Evolutionary conservation across 2,329 filamentous ascomycete genomes (phyloP), one percentile per base, ranked within the genome.

Genomic region (Epichloe sp.): DNA sequence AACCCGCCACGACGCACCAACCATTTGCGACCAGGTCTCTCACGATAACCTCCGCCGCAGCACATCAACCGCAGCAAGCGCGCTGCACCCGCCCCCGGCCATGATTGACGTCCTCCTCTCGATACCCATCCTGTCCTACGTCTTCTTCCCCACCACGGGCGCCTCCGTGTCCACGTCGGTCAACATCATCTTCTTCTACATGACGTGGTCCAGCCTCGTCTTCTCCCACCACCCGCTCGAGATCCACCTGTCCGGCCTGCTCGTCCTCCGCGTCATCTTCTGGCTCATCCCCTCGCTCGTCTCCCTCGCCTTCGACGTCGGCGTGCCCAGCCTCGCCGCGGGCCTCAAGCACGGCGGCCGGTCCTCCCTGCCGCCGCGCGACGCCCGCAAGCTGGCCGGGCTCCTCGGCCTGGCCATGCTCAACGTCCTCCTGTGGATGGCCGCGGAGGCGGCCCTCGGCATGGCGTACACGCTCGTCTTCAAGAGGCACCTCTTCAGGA

Each of bases 141-240:
- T 86, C 59, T 71, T 82, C 47, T 75, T 79, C 19, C 78, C 80
- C 2, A 71, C 76, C 45, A 64, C 81, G 52, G 52, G 50, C 3
- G 77, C 79, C 6, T 84, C 85, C 6, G 89, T 85, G 71, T 83
- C 75, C 14, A 91, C 88, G 1, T 89, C 83, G 1, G 73, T 95
- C 56, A 95, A 93, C 65, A 70, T 95, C 23, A 71, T 94, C 55
- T 90, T 95, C 72, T 93, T 95, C 68, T 91, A 89, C 65, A 78
- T 95, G 71, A 91, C 87, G 58, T 95, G 89, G 89, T 81, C 82
- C 5, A 91, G 87, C 0, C 76, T 96, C 35, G 80, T 94, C 40
- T 72, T 91, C 3, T 85, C 85, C 6, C 85, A 94, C 60, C 75
- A 83, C 1, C 82, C 86, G 0, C 71, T 93, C 15, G 78, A 80